phyloP scores from a whole-genome alignment of 345 rosid species.

The Boechera divaricarpa region DNA sequence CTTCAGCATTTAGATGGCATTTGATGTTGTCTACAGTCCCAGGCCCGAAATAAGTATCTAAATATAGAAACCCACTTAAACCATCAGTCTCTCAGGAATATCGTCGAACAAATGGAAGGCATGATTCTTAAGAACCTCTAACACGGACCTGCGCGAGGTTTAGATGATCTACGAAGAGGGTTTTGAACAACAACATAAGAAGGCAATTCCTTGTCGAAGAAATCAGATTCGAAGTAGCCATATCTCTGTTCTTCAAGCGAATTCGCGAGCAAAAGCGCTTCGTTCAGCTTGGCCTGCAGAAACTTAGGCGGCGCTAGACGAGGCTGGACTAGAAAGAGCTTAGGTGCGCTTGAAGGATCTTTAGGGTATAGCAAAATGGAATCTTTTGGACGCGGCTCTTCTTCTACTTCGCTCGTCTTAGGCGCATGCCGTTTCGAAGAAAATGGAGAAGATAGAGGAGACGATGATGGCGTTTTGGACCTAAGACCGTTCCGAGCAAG shows the following conservation, averaged over 20 bases:
- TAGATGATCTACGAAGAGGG: conserved; percentile 65
- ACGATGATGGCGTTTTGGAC: conserved; percentile 23
- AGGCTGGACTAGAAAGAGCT: conserved; percentile 91
- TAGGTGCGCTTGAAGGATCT: conserved; percentile 73
- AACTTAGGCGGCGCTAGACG: conserved; percentile 67
- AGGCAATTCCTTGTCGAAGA: conserved; percentile 73
- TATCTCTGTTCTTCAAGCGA: conserved; percentile 95
- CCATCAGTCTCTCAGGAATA: conserved; percentile 25
- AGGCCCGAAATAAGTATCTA: conserved; percentile 82
- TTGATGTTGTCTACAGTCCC: conserved; percentile 77
- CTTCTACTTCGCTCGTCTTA: conserved; percentile 22
- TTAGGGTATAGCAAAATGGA: conserved; percentile 55
- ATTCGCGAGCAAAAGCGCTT: conserved; percentile 88
- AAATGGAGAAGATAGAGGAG: conserved; percentile 27
- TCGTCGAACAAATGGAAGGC: conserved; percentile 34
- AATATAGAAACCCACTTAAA: conserved; percentile 15
- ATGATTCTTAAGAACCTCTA: conserved; percentile 14
- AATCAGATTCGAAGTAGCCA: conserved; percentile 72
- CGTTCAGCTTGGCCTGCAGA: conserved; percentile 85
- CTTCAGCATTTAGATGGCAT: conserved; percentile 63
- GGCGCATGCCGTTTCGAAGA: conserved; percentile 47
- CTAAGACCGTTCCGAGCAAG: conserved; percentile 43
- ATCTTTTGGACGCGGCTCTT: conserved; percentile 22
- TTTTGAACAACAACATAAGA: conserved; percentile 85
- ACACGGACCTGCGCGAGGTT: conserved; percentile 68